Base-by-base conservation (phyloP, 202 grass and related monocot species). In the Elaeis oleifera region DNA sequence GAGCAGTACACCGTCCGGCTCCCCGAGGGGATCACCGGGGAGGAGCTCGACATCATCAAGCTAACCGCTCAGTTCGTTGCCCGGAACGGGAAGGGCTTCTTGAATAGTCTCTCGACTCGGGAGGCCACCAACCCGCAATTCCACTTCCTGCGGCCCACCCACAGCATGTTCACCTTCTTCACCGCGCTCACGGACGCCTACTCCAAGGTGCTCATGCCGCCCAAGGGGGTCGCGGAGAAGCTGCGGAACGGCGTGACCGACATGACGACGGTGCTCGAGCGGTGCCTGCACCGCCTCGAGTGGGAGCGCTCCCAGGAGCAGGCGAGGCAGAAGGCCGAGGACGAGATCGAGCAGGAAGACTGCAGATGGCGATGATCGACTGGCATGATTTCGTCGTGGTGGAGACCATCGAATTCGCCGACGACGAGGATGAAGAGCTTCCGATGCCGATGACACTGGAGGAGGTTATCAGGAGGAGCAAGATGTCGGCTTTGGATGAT, bases 81-180 rank as follows among this genome's bases (percentile, higher is more conserved):
- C 0, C 57, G 92, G 16, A 91, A 97, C 5, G 92, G 92, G 4
- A 97, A 97, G 71, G 80, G 9, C 69, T 97, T 97, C 66, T 57
- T 92, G 56, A 79, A 81, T 15, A 81, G 58, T 65, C 59, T 97
- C 2, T 81, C 85, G 0, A 71, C 59, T 54, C 79, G 94, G 0
- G 94, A 97, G 70, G 68, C 58, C 50, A 91, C 51, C 25, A 83
- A 85, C 6, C 67, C 78, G 4, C 94, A 89, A 78, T 97, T 97
- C 71, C 82, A 97, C 65, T 97, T 97, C 77, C 81, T 97, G 67
- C 75, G 81, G 4, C 94, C 94, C 5, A 92, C 88, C 0, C 88
- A 97, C 74, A 97, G 88, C 75, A 80, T 97, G 94, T 97, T 89
- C 75, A 85, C 88, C 1, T 97, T 92, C 85, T 97, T 97, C 56